phyloP scores from a whole-genome alignment of 2,329 filamentous ascomycete species.

The Paecilomyces sp. region DNA sequence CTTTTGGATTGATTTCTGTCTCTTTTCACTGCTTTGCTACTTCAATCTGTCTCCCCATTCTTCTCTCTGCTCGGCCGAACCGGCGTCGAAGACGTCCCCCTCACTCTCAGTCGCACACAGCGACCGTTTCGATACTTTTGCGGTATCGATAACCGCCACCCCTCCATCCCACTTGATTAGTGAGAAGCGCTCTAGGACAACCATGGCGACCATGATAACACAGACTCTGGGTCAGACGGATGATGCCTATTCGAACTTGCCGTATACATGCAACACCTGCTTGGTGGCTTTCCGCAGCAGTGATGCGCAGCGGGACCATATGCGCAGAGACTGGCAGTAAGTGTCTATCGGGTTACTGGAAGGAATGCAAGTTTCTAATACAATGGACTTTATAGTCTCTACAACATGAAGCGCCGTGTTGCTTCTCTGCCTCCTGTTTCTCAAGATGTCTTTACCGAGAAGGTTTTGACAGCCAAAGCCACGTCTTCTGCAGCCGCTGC shows the following conservation, averaged over 20 bases:
- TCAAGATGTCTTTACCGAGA: slow-evolving; percentile 89
- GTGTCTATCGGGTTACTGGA: slow-evolving; percentile 31
- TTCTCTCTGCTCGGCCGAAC: not conserved
- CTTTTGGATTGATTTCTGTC: not conserved
- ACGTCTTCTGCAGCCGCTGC: slow-evolving; percentile 76
- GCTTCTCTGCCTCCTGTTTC: slow-evolving; percentile 84
- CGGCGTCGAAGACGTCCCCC: not conserved
- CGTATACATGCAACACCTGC: slow-evolving; percentile 97
- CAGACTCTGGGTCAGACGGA: slow-evolving; percentile 4
- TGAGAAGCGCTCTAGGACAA: slow-evolving; percentile 10
- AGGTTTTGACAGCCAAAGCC: slow-evolving; percentile 86
- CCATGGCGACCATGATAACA: slow-evolving; percentile 24
- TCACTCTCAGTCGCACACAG: not conserved
- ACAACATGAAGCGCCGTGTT: slow-evolving; percentile 92
- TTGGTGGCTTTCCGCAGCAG: slow-evolving; percentile 93
- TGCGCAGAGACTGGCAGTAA: slow-evolving; percentile 98
- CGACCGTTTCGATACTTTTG: not conserved
- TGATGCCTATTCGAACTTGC: slow-evolving; percentile 53
- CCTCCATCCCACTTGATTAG: slow-evolving; percentile 9
- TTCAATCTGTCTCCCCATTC: not conserved
- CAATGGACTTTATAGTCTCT: slow-evolving; percentile 53
- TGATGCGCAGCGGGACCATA: slow-evolving; percentile 87
- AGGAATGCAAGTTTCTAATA: not conserved
- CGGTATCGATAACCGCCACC: not conserved
- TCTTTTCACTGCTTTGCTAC: not conserved